Conservation (phyloP, 83 land plant species). For the Picea abies region DNA sequence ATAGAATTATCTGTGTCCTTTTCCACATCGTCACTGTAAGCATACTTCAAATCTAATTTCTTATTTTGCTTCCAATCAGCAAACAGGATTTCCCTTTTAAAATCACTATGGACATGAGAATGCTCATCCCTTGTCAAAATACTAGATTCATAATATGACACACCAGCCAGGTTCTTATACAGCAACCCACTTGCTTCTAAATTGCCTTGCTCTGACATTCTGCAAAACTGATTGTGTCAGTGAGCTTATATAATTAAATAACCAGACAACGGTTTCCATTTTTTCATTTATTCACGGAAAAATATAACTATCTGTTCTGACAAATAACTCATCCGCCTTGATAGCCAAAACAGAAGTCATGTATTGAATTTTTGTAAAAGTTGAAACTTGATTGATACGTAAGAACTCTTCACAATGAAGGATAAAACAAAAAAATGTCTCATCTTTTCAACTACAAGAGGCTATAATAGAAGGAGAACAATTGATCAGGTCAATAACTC, state of each 20-base stretch:
- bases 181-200: background rate
- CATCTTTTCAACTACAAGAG: background rate
- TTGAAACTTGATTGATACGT: background rate
- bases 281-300: background rate
- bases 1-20: background rate
- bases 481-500: background rate
- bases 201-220: constrained; percentile 10
- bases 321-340: background rate
- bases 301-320: background rate
- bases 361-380: background rate
- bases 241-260: background rate
- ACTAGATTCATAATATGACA: background rate
- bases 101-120: constrained; percentile 2
- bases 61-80: background rate
- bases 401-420: background rate
- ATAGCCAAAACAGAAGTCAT: background rate
- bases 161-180: background rate
- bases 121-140: background rate
- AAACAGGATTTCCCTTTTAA: constrained; percentile 1
- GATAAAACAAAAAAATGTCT: background rate
- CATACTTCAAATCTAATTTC: background rate
- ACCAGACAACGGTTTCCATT: background rate
- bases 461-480: too few species aligned
- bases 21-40: background rate
- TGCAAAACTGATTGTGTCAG: constrained; percentile 2